phyloP scores from a whole-genome alignment of 345 rosid species.

The Stellera chamaejasme region DNA sequence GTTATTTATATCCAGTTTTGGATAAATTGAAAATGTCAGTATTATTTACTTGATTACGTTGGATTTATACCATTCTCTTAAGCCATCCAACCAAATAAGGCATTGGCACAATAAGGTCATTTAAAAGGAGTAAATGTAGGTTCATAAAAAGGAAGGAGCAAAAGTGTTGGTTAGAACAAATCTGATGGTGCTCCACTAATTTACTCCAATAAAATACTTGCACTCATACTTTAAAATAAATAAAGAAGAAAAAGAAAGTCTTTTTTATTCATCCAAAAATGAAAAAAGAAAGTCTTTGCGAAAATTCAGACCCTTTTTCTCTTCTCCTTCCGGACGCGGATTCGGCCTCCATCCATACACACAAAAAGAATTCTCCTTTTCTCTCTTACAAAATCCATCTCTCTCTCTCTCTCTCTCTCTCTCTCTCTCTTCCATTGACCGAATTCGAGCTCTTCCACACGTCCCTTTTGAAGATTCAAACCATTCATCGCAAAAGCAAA shows the following conservation, averaged over 20 bases:
- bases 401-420: background rate
- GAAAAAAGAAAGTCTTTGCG: constrained; percentile 5
- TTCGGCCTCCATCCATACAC: background rate
- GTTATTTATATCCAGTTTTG: too few species aligned
- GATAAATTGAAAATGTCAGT: too few species aligned
- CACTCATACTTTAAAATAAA: background rate
- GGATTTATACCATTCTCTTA: too few species aligned
- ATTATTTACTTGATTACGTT: too few species aligned
- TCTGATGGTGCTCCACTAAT: too few species aligned
- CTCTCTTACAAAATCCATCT: constrained; percentile 2
- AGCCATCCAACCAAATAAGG: too few species aligned
- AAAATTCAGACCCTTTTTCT: constrained; percentile 8
- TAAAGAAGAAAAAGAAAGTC: background rate
- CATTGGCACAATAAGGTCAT: too few species aligned
- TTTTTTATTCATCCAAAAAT: too few species aligned
- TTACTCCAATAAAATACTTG: too few species aligned
- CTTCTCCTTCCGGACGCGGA: constrained; percentile 17
- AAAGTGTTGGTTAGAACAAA: too few species aligned
- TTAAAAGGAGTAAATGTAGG: too few species aligned
- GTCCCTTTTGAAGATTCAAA: constrained; percentile 17
- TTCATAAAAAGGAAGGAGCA: too few species aligned
- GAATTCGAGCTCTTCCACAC: background rate
- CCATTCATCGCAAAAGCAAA: constrained; percentile 7
- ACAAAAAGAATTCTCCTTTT: background rate
- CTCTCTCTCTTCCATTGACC: constrained; percentile 5